Evolutionary conservation across 208 protist genomes (phyloP).

Genomic region (Sergeia podlipaevii): DNA sequence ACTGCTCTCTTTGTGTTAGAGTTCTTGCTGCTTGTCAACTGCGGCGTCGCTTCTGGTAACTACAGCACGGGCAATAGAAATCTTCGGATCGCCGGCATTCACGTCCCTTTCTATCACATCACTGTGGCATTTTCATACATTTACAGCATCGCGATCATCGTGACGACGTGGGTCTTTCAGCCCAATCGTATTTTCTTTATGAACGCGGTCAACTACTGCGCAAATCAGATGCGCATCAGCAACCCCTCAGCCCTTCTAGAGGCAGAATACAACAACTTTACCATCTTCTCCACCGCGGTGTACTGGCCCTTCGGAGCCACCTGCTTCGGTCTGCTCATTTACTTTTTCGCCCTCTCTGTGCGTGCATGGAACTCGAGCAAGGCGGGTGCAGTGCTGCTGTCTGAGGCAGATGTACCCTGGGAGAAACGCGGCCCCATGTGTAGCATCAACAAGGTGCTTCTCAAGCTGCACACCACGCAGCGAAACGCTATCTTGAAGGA

Average conservation of each 20-base stretch:
- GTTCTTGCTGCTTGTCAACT: conserved; percentile 64
- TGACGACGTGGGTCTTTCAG: conserved; percentile 49
- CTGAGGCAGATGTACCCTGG: conserved; percentile 77
- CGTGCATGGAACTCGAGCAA: conserved; percentile 49
- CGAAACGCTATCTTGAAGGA: conserved; percentile 80
- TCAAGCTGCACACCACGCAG: conserved; percentile 79
- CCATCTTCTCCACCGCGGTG: conserved; percentile 62
- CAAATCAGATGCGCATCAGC: conserved; percentile 8
- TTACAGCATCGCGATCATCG: conserved; percentile 53
- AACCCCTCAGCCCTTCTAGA: conserved; percentile 28
- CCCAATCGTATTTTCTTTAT: conserved; percentile 47
- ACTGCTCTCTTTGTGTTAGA: conserved; percentile 59
- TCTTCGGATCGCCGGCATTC: conserved; percentile 63
- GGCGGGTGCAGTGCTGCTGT: conserved; percentile 51
- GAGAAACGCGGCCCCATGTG: conserved; percentile 56
- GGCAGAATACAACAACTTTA: conserved; percentile 59
- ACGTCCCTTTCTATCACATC: conserved; percentile 80
- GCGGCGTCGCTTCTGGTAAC: conserved; percentile 25
- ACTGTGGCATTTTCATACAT: conserved; percentile 45
- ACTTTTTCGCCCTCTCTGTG: conserved; percentile 28
- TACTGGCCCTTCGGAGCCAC: conserved; percentile 70
- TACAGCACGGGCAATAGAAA: conserved; percentile 68
- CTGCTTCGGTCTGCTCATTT: conserved; percentile 46
- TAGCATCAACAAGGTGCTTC: conserved; percentile 58
- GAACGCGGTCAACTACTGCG: conserved; percentile 46